Conservation (phyloP, 108 stramenopile genomes). For the Ochromonas danica region DNA sequence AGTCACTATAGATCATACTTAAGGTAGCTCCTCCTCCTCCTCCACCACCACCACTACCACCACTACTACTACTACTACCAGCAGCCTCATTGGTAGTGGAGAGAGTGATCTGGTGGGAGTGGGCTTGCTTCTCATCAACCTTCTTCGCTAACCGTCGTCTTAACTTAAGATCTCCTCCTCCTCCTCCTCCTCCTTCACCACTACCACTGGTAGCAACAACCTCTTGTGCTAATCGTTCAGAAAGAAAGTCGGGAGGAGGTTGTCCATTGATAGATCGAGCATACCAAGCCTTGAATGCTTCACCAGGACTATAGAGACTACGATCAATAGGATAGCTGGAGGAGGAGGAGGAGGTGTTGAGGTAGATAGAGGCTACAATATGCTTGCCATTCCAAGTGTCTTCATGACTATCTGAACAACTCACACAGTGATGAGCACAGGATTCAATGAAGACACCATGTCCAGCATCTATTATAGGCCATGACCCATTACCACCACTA, state of each 20-base stretch:
- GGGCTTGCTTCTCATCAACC: neutral
- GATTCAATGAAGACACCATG: conserved; percentile 14
- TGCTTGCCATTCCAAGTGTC: neutral
- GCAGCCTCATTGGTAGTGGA: too few relatives aligned
- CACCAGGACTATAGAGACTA: neutral
- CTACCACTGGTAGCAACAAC: neutral
- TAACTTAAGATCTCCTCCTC: too few relatives aligned
- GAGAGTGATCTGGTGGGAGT: neutral
- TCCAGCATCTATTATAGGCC: neutral
- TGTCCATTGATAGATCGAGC: neutral
- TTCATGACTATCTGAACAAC: neutral
- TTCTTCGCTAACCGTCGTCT: neutral
- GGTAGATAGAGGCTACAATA: neutral
- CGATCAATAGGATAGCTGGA: neutral
- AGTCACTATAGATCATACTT: too few relatives aligned
- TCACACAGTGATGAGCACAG: neutral
- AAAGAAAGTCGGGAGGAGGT: neutral
- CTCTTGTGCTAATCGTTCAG: neutral
- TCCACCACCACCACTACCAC: too few relatives aligned
- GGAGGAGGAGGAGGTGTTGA: neutral
- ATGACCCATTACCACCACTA: too few relatives aligned
- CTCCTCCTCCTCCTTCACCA: too few relatives aligned
- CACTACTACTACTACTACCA: too few relatives aligned
- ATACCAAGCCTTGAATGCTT: neutral
- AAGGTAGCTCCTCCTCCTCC: too few relatives aligned